These are phyloP conservation scores for Arachnomyces sp. DNA, from an alignment of 2,329 filamentous ascomycete species.

Conservation along the genomic window DNA sequence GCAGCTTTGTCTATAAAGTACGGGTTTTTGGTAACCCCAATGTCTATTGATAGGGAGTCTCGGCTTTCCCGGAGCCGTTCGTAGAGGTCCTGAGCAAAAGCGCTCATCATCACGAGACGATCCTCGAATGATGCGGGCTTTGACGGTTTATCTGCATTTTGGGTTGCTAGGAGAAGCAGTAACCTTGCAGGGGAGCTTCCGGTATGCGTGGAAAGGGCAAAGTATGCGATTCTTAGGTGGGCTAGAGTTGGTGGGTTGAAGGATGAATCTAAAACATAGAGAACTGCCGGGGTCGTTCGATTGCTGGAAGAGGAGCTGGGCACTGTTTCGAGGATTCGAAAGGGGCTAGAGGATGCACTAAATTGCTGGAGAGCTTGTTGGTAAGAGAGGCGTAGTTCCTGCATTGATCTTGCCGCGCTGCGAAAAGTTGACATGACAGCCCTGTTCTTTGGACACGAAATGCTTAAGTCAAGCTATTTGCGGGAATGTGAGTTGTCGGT, in stretches of 20 bases:
- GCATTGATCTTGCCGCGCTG: slow-evolving; percentile 13
- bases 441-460: no score
- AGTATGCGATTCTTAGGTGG: slow-evolving; percentile 48
- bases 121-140: slow-evolving; percentile 42
- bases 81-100: slow-evolving; percentile 38
- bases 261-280: slow-evolving; percentile 58
- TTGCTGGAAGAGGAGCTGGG: slow-evolving; percentile 10
- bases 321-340: slow-evolving; percentile 26
- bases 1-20: slow-evolving; percentile 42
- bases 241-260: slow-evolving; percentile 58
- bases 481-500: no score
- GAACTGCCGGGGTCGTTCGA: slow-evolving; percentile 21
- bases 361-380: slow-evolving; percentile 36
- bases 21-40: slow-evolving; percentile 41
- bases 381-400: slow-evolving; percentile 30
- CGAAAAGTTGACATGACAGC: no score
- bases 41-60: slow-evolving; percentile 31
- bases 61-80: slow-evolving; percentile 8
- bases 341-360: slow-evolving; percentile 27
- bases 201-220: slow-evolving; percentile 37
- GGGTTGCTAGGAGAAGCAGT: slow-evolving; percentile 52
- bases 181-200: slow-evolving; percentile 32
- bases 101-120: slow-evolving; percentile 41
- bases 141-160: slow-evolving; percentile 56
- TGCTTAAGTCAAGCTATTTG: no score